Evolutionary conservation across 2,329 filamentous ascomycete species (phyloP).

Genomic region (Hypoxylon sp.): DNA sequence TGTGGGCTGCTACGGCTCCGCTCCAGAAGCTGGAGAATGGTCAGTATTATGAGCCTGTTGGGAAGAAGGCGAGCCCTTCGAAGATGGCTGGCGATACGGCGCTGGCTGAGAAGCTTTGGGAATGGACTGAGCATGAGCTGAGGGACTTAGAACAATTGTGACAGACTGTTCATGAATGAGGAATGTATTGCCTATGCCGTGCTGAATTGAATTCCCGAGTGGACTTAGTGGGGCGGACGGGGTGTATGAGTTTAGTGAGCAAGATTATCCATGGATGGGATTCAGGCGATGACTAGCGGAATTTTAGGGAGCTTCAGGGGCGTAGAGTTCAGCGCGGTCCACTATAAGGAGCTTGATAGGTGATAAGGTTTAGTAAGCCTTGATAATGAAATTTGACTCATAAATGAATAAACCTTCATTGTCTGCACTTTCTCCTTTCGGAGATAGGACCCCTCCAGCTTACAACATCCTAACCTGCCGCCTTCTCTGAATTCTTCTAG

Average conservation of each 20-base stretch:
- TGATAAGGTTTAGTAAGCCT: background rate
- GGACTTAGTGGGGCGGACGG: too few species aligned
- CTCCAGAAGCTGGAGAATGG: slow-evolving; percentile 45
- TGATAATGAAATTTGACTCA: background rate
- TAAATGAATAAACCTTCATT: background rate
- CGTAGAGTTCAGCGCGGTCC: too few species aligned
- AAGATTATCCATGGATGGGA: too few species aligned
- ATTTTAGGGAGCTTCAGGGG: too few species aligned
- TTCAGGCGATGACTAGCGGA: too few species aligned
- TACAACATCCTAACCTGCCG: background rate
- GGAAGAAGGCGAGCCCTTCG: slow-evolving; percentile 38
- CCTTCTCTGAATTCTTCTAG: background rate
- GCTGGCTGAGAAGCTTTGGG: slow-evolving; percentile 48
- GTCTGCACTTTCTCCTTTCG: background rate
- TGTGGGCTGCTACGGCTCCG: slow-evolving; percentile 56
- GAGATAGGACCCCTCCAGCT: background rate
- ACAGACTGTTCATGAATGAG: background rate
- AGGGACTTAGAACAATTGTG: slow-evolving; percentile 1
- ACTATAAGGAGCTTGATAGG: too few species aligned
- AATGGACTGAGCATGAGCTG: slow-evolving; percentile 52
- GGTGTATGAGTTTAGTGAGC: too few species aligned
- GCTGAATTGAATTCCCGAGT: too few species aligned
- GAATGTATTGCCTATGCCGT: background rate
- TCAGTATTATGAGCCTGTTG: slow-evolving; percentile 56
- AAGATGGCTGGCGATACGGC: slow-evolving; percentile 37